phyloP scores from a whole-genome alignment of 2,329 filamentous ascomycete genomes.

The Amauroascus niger region DNA sequence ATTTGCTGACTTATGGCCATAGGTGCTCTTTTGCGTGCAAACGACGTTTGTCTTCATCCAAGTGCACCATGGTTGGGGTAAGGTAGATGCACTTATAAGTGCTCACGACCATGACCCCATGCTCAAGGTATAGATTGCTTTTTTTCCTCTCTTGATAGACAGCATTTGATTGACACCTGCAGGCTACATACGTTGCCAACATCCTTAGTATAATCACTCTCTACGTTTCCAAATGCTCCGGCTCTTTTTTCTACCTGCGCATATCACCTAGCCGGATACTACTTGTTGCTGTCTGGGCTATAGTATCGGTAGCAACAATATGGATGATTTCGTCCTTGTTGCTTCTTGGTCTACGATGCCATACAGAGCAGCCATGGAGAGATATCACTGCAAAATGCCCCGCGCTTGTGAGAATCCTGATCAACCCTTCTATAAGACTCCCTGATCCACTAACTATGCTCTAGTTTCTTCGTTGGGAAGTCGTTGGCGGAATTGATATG shows the following conservation, averaged over 20 bases:
- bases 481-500: constrained; percentile 34
- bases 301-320: constrained; percentile 25
- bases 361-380: constrained; percentile 28
- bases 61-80: constrained; percentile 35
- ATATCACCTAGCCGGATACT: constrained; percentile 32
- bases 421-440: neutral
- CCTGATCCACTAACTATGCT: neutral
- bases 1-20: constrained; percentile 5
- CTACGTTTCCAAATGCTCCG: constrained; percentile 37
- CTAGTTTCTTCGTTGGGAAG: constrained; percentile 34
- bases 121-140: constrained; percentile 28
- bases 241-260: constrained; percentile 32
- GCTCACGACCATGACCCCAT: constrained; percentile 22
- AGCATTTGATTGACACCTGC: neutral
- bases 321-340: constrained; percentile 32
- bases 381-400: constrained; percentile 25
- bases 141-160: neutral
- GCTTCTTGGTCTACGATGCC: constrained; percentile 32
- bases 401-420: constrained; percentile 24
- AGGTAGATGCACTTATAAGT: constrained; percentile 18
- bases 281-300: constrained; percentile 21
- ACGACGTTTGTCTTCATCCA: constrained; percentile 31
- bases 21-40: constrained; percentile 32
- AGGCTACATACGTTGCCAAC: constrained; percentile 34
- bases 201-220: constrained; percentile 35